Percentiles rank a stretch among this genome's conserved stretches.
phyloP scores from a whole-genome alignment of 768 basidiomycete species.

The Bullera alba region DNA sequence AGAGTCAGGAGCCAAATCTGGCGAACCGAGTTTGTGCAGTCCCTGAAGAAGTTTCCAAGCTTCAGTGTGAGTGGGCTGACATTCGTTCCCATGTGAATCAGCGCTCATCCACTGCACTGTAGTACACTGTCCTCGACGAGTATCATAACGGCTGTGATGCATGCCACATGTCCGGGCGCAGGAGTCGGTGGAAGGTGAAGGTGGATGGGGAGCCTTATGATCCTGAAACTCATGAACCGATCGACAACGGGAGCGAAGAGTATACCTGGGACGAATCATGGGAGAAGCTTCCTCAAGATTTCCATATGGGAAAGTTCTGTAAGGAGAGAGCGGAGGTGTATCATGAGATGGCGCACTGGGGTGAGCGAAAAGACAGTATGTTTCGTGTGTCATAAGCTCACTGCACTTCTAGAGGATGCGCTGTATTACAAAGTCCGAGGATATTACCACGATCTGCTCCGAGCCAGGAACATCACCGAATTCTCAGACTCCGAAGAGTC shows the following conservation, averaged over 20 bases:
- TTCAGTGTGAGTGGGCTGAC: conserved; percentile 50
- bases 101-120: not conserved
- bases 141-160: conserved; percentile 61
- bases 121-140: not conserved
- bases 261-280: conserved; percentile 1
- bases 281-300: conserved; percentile 2
- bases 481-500: conserved; percentile 31
- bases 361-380: conserved; percentile 62
- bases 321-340: conserved; percentile 27
- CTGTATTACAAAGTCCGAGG: conserved; percentile 24
- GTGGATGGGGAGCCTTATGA: conserved; percentile 68
- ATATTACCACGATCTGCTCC: conserved; percentile 34
- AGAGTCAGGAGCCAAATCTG: conserved; percentile 79
- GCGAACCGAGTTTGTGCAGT: conserved; percentile 61
- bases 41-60: conserved; percentile 61
- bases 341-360: conserved; percentile 42
- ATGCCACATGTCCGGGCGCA: conserved; percentile 65
- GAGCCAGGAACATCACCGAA: conserved; percentile 42
- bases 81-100: not conserved
- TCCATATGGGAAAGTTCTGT: conserved; percentile 33
- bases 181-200: conserved; percentile 59
- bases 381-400: conserved; percentile 51
- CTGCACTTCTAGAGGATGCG: conserved; percentile 15
- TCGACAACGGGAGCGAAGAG: conserved; percentile 51
- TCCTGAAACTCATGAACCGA: conserved; percentile 56